phyloP scores from a whole-genome alignment of 768 basidiomycete genomes.

The Gloeostereum incarnatum region DNA sequence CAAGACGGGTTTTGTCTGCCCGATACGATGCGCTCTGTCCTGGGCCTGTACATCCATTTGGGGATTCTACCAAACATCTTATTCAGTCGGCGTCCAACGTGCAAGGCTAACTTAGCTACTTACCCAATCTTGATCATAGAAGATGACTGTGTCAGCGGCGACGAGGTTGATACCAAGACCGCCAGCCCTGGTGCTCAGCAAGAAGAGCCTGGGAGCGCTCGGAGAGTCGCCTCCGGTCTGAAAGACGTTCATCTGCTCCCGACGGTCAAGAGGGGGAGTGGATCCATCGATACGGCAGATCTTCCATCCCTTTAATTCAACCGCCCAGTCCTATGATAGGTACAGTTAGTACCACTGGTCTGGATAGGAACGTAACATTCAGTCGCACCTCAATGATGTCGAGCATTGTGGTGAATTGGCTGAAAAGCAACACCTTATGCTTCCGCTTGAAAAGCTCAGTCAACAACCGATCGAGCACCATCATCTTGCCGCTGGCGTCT shows the following conservation, averaged over 20 bases:
- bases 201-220: conserved; percentile 64
- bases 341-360: neutral
- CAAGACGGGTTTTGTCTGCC: conserved; percentile 85
- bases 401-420: conserved; percentile 95
- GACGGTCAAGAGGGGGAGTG: conserved; percentile 72
- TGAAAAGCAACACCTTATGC: conserved; percentile 84
- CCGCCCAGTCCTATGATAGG: conserved; percentile 72
- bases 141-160: conserved; percentile 86
- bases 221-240: conserved; percentile 58
- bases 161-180: conserved; percentile 76
- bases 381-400: conserved; percentile 80
- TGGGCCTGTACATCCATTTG: conserved; percentile 97
- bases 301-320: conserved; percentile 69
- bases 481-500: conserved; percentile 93
- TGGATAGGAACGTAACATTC: neutral
- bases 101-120: conserved; percentile 9
- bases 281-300: conserved; percentile 91
- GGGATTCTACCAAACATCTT: conserved; percentile 50
- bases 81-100: neutral
- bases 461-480: conserved; percentile 84
- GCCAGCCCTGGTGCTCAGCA: conserved; percentile 72
- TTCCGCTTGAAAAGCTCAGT: conserved; percentile 68
- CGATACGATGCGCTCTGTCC: conserved; percentile 93
- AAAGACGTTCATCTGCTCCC: conserved; percentile 79
- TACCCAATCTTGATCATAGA: conserved; percentile 92